Evolutionary conservation across 495 filamentous ascomycete genomes (phyloP).

Genomic region (Penicillium waksmanii): DNA sequence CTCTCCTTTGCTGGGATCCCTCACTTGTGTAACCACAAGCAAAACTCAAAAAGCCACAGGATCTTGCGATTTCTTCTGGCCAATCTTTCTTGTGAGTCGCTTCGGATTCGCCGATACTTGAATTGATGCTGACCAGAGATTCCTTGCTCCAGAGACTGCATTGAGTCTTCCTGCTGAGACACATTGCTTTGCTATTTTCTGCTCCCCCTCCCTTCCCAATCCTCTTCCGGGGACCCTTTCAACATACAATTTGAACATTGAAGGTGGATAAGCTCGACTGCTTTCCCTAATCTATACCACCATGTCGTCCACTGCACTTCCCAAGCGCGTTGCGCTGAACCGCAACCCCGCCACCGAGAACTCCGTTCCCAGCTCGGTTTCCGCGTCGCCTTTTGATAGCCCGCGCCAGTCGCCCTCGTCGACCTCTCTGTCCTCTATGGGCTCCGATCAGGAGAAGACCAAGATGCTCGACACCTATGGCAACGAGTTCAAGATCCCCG

Average conservation of each 20-base stretch:
- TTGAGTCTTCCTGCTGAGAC: constrained; percentile 3
- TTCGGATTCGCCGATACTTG: background rate
- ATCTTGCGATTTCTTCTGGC: background rate
- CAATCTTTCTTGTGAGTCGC: constrained; percentile 3
- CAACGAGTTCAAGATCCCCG: constrained; percentile 71
- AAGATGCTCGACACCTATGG: constrained; percentile 70
- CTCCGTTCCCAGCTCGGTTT: constrained; percentile 63
- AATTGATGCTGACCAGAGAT: constrained; percentile 5
- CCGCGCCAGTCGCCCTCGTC: constrained; percentile 80
- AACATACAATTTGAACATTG: background rate
- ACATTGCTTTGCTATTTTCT: background rate
- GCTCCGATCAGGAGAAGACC: constrained; percentile 56
- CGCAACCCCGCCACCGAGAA: constrained; percentile 57
- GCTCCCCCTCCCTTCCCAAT: constrained; percentile 7
- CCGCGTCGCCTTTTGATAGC: constrained; percentile 67
- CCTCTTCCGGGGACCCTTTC: background rate
- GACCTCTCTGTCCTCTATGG: constrained; percentile 89
- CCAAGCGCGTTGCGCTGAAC: constrained; percentile 56
- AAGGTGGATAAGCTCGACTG: constrained; percentile 5
- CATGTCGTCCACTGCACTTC: constrained; percentile 64
- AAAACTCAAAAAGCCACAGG: background rate
- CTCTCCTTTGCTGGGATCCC: constrained; percentile 10
- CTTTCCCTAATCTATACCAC: constrained; percentile 10
- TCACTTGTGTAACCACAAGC: constrained; percentile 17
- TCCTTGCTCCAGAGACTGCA: background rate